A percentile compares a stretch with the other conserved stretches of the same genome.
These are phyloP conservation scores for Coprinopsis strossmayeri DNA, from an alignment of 768 basidiomycete genomes.

Conservation along the genomic window DNA sequence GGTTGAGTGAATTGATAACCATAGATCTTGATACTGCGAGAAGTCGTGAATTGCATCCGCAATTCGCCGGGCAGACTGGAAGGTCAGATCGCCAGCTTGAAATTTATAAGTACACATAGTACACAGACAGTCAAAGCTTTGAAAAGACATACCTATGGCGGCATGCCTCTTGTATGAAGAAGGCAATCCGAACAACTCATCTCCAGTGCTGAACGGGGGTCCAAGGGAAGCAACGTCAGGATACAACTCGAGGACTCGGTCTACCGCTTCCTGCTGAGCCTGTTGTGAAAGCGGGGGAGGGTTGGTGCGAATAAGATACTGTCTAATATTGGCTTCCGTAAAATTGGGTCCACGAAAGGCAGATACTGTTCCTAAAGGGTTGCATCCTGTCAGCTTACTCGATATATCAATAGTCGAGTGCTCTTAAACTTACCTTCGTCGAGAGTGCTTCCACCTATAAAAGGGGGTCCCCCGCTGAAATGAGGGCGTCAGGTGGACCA, in stretches of 20 bases:
- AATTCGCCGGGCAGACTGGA: conserved; percentile 31
- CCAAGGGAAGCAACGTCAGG: conserved; percentile 35
- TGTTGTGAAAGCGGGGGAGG: not conserved
- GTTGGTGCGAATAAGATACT: too few species aligned
- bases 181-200: conserved; percentile 34
- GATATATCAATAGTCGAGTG: too few species aligned
- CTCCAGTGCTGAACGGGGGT: conserved; percentile 40
- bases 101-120: not conserved
- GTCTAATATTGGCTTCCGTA: too few species aligned
- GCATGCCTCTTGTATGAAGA: conserved; percentile 26
- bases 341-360: too few species aligned
- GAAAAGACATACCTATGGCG: conserved; percentile 19
- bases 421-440: too few species aligned
- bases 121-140: not conserved
- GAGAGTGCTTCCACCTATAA: too few species aligned
- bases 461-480: too few species aligned
- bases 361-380: too few species aligned
- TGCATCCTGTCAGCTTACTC: too few species aligned
- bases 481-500: too few species aligned
- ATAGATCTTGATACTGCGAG: conserved; percentile 28
- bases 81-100: conserved; percentile 31
- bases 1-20: conserved; percentile 39
- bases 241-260: conserved; percentile 29
- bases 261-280: conserved; percentile 16
- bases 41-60: conserved; percentile 33